Evolutionary conservation across 2,329 filamentous ascomycete species (phyloP), one percentile per base, ranked within the genome.

Genomic region (Beauveria sp.): DNA sequence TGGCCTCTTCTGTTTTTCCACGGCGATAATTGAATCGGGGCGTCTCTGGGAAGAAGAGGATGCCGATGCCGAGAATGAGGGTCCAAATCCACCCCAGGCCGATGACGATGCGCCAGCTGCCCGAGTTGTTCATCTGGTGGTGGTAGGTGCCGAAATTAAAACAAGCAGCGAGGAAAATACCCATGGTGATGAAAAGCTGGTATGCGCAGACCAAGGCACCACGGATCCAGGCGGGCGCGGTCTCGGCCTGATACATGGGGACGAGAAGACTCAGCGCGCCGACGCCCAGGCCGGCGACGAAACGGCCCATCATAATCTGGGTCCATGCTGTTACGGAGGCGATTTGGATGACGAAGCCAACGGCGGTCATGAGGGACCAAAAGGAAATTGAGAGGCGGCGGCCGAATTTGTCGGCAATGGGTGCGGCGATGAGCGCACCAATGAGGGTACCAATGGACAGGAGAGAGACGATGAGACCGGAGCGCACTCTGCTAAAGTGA

Each of bases 181-280:
- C 88, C 51, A 89, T 73, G 0, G 86, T 90, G 71, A 90, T 88
- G 73, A 89, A 86, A 3, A 90, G 78, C 74, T 90, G 88, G 71
- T 90, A 90, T 14, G 80, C 81, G 52, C 81, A 81, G 54, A 90
- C 83, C 64, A 90, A 79, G 5, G 83, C 79, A 60, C 85, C 87
- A 65, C 88, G 80, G 55, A 90, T 83, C 70, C 84, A 84, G 16
- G 84, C 79, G 0, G 88, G 88, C 0, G 84, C 83, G 6, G 82
- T 87, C 72, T 91, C 88, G n/a, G 83, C 83, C 67, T 89, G 86
- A 69, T 89, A 90, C 84, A 90, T 86, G n/a, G 86, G 85, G 0
- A 87, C 85, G 14, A 86, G 72, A 5, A 88, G 80, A 10, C 82
- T 85, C 2, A 89, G 72, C 0, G 81, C 83, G 59, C 88, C 88